A percentile compares a stretch with the other conserved stretches of the same genome.
Evolutionary conservation across 768 basidiomycete genomes (phyloP).

Genomic region (Lactarius hengduanensis): DNA sequence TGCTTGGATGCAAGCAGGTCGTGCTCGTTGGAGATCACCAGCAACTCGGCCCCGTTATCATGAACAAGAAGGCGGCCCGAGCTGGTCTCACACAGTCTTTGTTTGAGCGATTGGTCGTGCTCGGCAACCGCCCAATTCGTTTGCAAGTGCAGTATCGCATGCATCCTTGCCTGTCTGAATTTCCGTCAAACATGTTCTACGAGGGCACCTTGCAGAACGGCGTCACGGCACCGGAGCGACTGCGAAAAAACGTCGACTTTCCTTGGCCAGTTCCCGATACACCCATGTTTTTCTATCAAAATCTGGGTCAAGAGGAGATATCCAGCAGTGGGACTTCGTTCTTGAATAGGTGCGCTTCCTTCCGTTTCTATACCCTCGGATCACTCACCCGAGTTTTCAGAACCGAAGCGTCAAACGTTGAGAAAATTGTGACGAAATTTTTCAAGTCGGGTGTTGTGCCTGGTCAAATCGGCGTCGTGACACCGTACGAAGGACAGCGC

Average conservation of each 20-base stretch:
- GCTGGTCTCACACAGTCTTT: conserved; percentile 97
- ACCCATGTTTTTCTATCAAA: conserved; percentile 99
- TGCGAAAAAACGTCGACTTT: conserved; percentile 98
- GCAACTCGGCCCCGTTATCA: conserved; percentile 98
- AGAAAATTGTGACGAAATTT: conserved; percentile 99
- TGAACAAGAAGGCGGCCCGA: conserved; percentile 99
- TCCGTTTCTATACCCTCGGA: conserved; percentile 8
- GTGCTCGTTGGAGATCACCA: conserved; percentile 97
- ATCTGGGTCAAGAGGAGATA: conserved; percentile 97
- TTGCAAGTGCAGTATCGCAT: conserved; percentile 99
- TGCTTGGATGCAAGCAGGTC: conserved; percentile 97
- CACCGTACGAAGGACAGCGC: conserved; percentile 97
- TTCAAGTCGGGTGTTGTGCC: conserved; percentile 99
- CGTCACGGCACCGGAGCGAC: conserved; percentile 95
- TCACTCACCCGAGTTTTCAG: conserved; percentile 40
- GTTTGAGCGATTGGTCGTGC: conserved; percentile 94
- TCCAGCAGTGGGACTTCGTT: conserved; percentile 98
- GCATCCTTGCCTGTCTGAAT: conserved; percentile 99
- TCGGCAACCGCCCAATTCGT: conserved; percentile 95
- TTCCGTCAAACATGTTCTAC: conserved; percentile 99
- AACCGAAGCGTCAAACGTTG: conserved; percentile 98
- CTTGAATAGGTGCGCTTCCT: conserved; percentile 70
- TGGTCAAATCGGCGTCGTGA: conserved; percentile 95
- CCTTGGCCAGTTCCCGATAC: conserved; percentile 97
- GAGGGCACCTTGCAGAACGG: conserved; percentile 99